Evolutionary conservation across 768 basidiomycete species (phyloP), one percentile per base, ranked within the genome.

Genomic region (Trametes cinnabarina): DNA sequence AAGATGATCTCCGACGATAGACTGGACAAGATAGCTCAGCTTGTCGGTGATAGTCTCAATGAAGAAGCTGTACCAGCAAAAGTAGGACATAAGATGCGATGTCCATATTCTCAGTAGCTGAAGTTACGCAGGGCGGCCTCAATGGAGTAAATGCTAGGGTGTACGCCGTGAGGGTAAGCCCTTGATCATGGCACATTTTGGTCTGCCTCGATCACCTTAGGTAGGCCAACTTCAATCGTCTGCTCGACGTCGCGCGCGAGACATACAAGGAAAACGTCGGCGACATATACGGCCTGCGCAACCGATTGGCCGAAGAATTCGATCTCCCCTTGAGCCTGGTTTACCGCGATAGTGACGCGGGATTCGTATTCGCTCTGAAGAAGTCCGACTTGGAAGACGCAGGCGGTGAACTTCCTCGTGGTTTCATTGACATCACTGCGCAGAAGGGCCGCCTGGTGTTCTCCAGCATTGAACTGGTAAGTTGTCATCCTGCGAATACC

Each of bases 181-280:
- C n/a, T n/a, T n/a, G n/a, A n/a, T 44, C 0, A 2, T 20, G 22
- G 20, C 51, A 46, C 35, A 30, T 35, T 4, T 10, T 28, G 2
- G 10, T 9, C 10, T 25, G 47, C 19, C 32, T 47, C 1, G 23
- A 23, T 60, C 23, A 30, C 30, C 26, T 37, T 35, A 42, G 48
- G 7, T 44, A 88, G 82, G 89, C 92, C 3, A 89, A 90, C 59
- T 82, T 80, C 66, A 91, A 93, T 63, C 83, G 84, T 26, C 77
- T 96, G 10, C 85, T 99, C 28, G 96, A 98, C 62, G 93, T 98
- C 7, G 97, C 96, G 2, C 82, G 97, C 3, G 93, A 93, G 70
- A 95, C 95, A 0, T 98, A 88, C 76, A 92, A 88, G 65, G 95
- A 99, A 71, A 96, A 96, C 63, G 80, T 96, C 42, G 82, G 84